A percentile compares a stretch with the other conserved stretches of the same genome.
Conservation (phyloP, 1,139 yeast genomes). For the Candida labiduridarum region DNA sequence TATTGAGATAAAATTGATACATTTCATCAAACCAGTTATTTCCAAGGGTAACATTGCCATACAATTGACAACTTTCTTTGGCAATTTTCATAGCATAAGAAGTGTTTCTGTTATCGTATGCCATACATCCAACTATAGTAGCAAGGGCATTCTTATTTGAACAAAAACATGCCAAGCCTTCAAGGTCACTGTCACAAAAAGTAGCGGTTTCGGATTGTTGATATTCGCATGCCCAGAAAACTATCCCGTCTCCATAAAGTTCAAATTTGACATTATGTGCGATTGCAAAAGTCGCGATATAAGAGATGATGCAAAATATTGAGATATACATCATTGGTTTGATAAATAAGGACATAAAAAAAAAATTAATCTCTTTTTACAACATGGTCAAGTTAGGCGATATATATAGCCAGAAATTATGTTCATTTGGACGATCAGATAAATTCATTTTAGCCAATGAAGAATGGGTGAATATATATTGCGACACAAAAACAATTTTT, state of each 20-base stretch:
- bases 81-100: conserved; percentile 25
- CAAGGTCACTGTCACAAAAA: conserved; percentile 23
- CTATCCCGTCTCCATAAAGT: not conserved
- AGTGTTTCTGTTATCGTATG: conserved; percentile 22
- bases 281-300: conserved; percentile 32
- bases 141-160: conserved; percentile 38
- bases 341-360: no score
- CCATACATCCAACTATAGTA: conserved; percentile 38
- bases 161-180: conserved; percentile 28
- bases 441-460: no score
- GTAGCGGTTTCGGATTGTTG: conserved; percentile 26
- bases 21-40: conserved; percentile 20
- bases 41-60: conserved; percentile 17
- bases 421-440: no score
- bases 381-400: no score
- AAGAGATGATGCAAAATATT: conserved; percentile 35
- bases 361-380: no score
- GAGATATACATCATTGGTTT: conserved; percentile 30
- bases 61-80: conserved; percentile 23
- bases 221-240: conserved; percentile 29
- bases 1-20: conserved; percentile 17
- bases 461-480: no score
- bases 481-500: not conserved
- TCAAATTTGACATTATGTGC: not conserved
- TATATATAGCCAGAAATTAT: conserved; percentile 14